These are phyloP conservation scores for Neurospora tetrasperma DNA, from an alignment of 495 filamentous ascomycete species.

Conservation along the genomic window DNA sequence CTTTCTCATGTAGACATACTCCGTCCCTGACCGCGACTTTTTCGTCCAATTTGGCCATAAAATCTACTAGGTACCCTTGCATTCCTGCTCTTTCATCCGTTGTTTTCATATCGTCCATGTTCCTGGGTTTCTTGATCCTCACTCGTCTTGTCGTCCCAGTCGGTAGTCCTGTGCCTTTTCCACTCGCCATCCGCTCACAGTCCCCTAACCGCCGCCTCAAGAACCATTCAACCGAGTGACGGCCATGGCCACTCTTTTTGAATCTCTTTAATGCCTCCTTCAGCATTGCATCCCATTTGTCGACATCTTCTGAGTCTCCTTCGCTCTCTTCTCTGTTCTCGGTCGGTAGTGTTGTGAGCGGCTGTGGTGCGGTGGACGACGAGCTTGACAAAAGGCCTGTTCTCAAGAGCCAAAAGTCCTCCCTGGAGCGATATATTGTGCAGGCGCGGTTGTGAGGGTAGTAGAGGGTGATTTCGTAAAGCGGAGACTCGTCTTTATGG, in stretches of 20 bases:
- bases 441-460: slow-evolving; percentile 25
- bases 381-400: not conserved
- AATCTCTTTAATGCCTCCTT: slow-evolving; percentile 4
- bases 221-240: slow-evolving; percentile 18
- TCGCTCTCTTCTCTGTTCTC: not conserved
- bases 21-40: not conserved
- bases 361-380: not conserved
- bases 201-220: slow-evolving; percentile 22
- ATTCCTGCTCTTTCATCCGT: not conserved
- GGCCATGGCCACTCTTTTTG: slow-evolving; percentile 6
- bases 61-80: not conserved
- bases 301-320: not conserved
- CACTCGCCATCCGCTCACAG: slow-evolving; percentile 9
- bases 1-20: not conserved
- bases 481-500: not conserved
- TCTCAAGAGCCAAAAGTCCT: slow-evolving; percentile 16
- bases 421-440: slow-evolving; percentile 17
- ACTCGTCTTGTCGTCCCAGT: not conserved
- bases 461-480: slow-evolving; percentile 18
- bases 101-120: not conserved
- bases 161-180: not conserved
- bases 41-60: not conserved
- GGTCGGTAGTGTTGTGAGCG: not conserved
- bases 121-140: not conserved
- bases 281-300: not conserved